These are phyloP conservation scores for Mycena chlorophos DNA, from an alignment of 768 basidiomycete species.

Conservation along the genomic window DNA sequence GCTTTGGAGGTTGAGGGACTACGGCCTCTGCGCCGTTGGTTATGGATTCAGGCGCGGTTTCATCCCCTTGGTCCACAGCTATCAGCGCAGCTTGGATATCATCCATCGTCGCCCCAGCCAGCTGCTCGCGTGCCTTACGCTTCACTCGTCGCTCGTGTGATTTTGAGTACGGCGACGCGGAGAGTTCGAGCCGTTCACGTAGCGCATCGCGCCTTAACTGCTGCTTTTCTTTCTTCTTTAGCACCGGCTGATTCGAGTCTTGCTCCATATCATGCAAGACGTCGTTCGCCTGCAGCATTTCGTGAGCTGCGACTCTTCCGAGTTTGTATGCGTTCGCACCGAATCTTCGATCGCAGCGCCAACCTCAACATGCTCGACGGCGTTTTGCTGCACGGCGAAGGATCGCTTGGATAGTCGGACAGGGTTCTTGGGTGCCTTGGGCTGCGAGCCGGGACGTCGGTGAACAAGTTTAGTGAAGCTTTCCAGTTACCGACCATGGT, in stretches of 20 bases:
- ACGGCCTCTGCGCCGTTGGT: constrained; percentile 22
- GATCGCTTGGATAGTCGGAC: constrained; percentile 48
- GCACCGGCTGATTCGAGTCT: constrained; percentile 23
- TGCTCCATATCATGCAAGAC: constrained; percentile 39
- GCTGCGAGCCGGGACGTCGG: constrained; percentile 23
- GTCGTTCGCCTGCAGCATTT: constrained; percentile 40
- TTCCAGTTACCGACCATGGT: constrained; percentile 2
- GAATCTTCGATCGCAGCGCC: constrained; percentile 42
- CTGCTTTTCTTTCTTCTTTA: constrained; percentile 69
- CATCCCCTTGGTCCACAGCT: constrained; percentile 42
- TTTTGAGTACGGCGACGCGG: constrained; percentile 62
- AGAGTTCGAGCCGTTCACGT: constrained; percentile 58
- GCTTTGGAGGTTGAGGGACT: constrained; percentile 13
- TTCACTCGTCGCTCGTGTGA: constrained; percentile 71
- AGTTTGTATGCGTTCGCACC: constrained; percentile 34
- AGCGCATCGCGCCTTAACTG: constrained; percentile 67
- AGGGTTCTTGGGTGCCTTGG: constrained; percentile 47
- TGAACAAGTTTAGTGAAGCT: background rate
- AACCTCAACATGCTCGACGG: constrained; percentile 48
- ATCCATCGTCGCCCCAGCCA: constrained; percentile 46
- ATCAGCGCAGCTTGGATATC: constrained; percentile 57
- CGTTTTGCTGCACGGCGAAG: constrained; percentile 51
- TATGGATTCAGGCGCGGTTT: constrained; percentile 19
- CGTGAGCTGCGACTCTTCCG: constrained; percentile 13
- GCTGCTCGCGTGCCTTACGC: constrained; percentile 63